Conservation (phyloP, 2,329 filamentous ascomycete species). For the Boeremia exigua region DNA sequence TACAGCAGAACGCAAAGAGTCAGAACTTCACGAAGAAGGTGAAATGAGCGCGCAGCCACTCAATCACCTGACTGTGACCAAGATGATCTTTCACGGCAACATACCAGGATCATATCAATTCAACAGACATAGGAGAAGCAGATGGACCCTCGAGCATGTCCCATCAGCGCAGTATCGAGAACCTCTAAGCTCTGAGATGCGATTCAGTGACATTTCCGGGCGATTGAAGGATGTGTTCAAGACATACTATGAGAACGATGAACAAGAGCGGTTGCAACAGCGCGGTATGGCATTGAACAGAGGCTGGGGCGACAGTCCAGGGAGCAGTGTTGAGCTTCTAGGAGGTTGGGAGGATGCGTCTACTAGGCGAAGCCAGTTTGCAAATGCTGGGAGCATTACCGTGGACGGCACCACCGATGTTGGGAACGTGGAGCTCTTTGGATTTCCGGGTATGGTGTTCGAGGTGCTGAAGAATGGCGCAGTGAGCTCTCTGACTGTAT, state of each 20-base stretch:
- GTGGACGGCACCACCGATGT: conserved; percentile 58
- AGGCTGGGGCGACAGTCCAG: conserved; percentile 89
- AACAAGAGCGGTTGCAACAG: conserved; percentile 61
- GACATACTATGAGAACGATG: conserved; percentile 63
- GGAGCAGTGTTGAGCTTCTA: conserved; percentile 77
- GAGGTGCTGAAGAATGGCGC: conserved; percentile 93
- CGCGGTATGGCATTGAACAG: conserved; percentile 83
- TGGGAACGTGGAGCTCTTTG: conserved; percentile 84
- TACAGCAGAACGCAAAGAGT: conserved; percentile 61
- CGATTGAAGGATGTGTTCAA: conserved; percentile 74
- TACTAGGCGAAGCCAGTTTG: conserved; percentile 44
- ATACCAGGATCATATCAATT: conserved; percentile 96
- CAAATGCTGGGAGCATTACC: conserved; percentile 45
- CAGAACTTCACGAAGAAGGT: conserved; percentile 31
- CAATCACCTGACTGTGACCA: conserved; percentile 81
- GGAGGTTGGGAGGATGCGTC: conserved; percentile 72
- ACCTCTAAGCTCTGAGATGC: conserved; percentile 74
- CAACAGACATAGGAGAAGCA: conserved; percentile 87
- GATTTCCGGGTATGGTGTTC: conserved; percentile 92
- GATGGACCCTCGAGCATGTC: conserved; percentile 74
- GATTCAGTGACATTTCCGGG: conserved; percentile 64
- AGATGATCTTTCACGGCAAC: conserved; percentile 92
- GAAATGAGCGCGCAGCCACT: conserved; percentile 41
- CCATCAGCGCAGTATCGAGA: conserved; percentile 52
- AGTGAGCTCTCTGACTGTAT: conserved; percentile 88